Percentiles rank a stretch among this genome's conserved stretches.
Evolutionary conservation across 2,329 filamentous ascomycete genomes (phyloP).

Genomic region (Cladophialophora carrionii): DNA sequence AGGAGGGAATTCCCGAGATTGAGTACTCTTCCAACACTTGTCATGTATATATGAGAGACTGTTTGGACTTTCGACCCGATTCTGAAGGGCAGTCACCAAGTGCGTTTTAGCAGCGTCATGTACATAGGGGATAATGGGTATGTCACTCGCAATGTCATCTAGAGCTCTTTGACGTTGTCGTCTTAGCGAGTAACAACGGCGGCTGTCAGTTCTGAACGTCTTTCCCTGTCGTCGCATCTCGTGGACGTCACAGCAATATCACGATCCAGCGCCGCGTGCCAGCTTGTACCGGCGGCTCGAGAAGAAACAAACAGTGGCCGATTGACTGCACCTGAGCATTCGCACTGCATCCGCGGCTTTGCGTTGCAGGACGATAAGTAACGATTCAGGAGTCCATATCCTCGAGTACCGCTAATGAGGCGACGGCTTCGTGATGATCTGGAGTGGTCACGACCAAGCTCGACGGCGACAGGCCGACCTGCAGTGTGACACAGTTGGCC

Average conservation of each 20-base stretch:
- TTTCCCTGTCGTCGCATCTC: background rate
- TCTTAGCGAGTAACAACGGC: background rate
- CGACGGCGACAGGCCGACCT: slow-evolving; percentile 7
- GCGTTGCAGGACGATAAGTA: background rate
- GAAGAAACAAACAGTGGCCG: background rate
- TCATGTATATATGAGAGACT: background rate
- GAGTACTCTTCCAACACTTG: background rate
- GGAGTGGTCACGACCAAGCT: slow-evolving; percentile 1
- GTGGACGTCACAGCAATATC: slow-evolving; percentile 2
- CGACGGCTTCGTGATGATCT: background rate
- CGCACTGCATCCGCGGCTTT: background rate
- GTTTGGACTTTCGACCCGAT: background rate
- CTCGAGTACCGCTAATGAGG: background rate
- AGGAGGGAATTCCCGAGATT: background rate
- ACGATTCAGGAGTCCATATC: background rate
- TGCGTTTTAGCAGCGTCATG: background rate
- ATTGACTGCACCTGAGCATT: background rate
- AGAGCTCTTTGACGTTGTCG: background rate
- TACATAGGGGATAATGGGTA: background rate
- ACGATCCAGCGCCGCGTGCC: background rate
- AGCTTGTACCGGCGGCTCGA: slow-evolving; percentile 1
- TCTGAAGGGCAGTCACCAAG: background rate
- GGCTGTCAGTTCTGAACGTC: background rate
- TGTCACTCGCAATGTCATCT: background rate
- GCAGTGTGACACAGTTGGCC: slow-evolving; percentile 8